A percentile compares a stretch with the other conserved stretches of the same genome.
These are phyloP conservation scores for Penstemon davidsonii DNA, from an alignment of 257 asterid genomes.

Conservation along the genomic window DNA sequence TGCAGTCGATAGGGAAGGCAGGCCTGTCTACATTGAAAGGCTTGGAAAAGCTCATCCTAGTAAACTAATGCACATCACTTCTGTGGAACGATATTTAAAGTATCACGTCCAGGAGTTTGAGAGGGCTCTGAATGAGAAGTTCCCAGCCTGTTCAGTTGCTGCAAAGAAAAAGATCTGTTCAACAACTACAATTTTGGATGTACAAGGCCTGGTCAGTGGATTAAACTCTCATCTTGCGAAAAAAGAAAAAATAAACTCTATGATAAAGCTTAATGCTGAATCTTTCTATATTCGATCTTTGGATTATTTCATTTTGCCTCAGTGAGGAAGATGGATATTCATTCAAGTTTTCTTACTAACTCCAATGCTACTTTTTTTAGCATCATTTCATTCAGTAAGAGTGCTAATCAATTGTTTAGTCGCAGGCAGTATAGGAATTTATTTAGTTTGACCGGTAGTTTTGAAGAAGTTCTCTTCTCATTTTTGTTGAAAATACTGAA, in stretches of 20 bases:
- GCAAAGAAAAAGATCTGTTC: slow-evolving; percentile 80
- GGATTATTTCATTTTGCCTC: slow-evolving; percentile 7
- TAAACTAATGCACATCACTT: slow-evolving; percentile 72
- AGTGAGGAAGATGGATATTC: slow-evolving; percentile 15
- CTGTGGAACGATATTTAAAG: slow-evolving; percentile 75
- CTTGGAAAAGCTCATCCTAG: slow-evolving; percentile 91
- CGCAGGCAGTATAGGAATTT: slow-evolving; percentile 1
- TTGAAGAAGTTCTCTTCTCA: slow-evolving; percentile 14
- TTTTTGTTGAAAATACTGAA: slow-evolving; percentile 13
- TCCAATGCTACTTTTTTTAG: neutral
- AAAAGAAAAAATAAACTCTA: neutral
- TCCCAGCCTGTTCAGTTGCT: slow-evolving; percentile 91
- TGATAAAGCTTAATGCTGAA: slow-evolving; percentile 12
- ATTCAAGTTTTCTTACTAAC: slow-evolving; percentile 15
- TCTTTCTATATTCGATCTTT: slow-evolving; percentile 14
- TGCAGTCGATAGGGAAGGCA: slow-evolving; percentile 96
- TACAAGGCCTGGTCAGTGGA: slow-evolving; percentile 85
- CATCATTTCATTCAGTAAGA: neutral
- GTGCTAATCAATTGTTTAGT: slow-evolving; percentile 8
- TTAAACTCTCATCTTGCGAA: neutral
- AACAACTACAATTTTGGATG: slow-evolving; percentile 86
- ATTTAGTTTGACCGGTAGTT: slow-evolving; percentile 11
- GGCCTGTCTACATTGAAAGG: slow-evolving; percentile 94
- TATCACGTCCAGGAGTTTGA: slow-evolving; percentile 97
- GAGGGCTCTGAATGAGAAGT: slow-evolving; percentile 76